Evolutionary conservation across 2,329 filamentous ascomycete species (phyloP), one percentile per base, ranked within the genome.

Genomic region (Thyridium curvatum): DNA sequence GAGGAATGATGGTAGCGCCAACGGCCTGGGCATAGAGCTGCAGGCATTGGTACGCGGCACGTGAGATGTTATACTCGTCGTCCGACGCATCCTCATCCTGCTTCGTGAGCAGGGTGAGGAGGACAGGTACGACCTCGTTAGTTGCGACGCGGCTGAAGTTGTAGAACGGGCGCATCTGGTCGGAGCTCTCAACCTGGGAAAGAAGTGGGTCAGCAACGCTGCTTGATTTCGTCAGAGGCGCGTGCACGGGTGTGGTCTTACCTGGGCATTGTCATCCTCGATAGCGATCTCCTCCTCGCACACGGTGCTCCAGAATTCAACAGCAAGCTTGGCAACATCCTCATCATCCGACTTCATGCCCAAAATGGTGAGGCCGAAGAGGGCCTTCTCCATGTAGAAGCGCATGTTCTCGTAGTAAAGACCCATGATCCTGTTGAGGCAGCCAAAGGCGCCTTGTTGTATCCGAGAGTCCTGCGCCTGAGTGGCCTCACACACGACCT

Each of bases 231-330:
- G 43, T 39, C 34, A 34, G 16, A 15, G 30, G 4, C 37, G 28
- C 38, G 18, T 18, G 13, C 12, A 3, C 28, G 35, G 3, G 31
- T 37, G 32, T 10, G 37, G 37, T 61, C 68, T 51, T 67, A 85
- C 81, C 65, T 86, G 81, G 48, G 81, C 76, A 62, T 98, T 98
- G 64, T 98, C 93, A 57, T 98, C 93, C 59, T 98, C 93, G 54
- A 98, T 97, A 48, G 84, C 84, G 53, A 96, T 91, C 65, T 98
- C 93, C 67, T 98, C 93, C 62, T 98, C 93, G 64, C 93, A 98
- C 35, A 98, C 93, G n/a, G 93, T 96, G 72, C 91, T 97, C 93
- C 93, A 98, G 70, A 98, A 98, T 62, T 98, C 93, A 50, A 98
- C 89, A 30, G 93, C 93, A 41, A 98, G 76, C 75, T 98, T 98